Base-by-base conservation (phyloP, 176 grass and related monocot genomes). In the Rhynchospora breviuscula region DNA sequence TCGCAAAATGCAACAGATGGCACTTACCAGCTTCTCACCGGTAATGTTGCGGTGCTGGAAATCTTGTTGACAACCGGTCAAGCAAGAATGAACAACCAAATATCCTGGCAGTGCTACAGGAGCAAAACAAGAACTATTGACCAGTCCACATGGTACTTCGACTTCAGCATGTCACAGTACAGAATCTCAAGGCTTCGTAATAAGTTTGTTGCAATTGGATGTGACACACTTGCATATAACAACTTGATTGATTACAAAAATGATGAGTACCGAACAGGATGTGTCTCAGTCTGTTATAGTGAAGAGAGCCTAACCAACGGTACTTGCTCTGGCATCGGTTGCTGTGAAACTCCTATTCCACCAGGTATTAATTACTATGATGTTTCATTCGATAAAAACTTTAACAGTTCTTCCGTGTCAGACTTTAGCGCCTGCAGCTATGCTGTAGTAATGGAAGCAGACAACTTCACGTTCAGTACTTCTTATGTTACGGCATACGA, bases 171-270 rank as follows among this genome's bases (percentile, higher is more conserved):
- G 26, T 29, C 44, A 0, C 84, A 86, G 0, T 84, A 14, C 4
- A 67, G 43, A 46, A 60, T 92, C 45, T 90, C 88, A 0, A 33
- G 48, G 5, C 44, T 8, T 9, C 4, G 33, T 4, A 95, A 95
- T 22, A 95, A 67, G 86, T 92, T 92, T 60, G 90, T 85, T 0
- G 74, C 60, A 19, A 86, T 90, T 0, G 93, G 93, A 0, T 85
- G 84, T 80, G n/a, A 79, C 0, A 85, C 90, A 19, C 43, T 94
- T 0, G 21, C 78, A 1, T 90, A 78, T 26, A 83, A 85, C 10
- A 0, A 1, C 35, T 8, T 82, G 19, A 0, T 2, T 17, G 19
- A 18, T 10, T 6, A 0, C 45, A 1, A 6, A 6, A 3, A 0
- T 8, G 22, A 5, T 0, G 7, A 2, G 0, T 91, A 88, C 19